Evolutionary conservation across 176 grass and related monocot species (phyloP).

Genomic region (Ensete glaucum): DNA sequence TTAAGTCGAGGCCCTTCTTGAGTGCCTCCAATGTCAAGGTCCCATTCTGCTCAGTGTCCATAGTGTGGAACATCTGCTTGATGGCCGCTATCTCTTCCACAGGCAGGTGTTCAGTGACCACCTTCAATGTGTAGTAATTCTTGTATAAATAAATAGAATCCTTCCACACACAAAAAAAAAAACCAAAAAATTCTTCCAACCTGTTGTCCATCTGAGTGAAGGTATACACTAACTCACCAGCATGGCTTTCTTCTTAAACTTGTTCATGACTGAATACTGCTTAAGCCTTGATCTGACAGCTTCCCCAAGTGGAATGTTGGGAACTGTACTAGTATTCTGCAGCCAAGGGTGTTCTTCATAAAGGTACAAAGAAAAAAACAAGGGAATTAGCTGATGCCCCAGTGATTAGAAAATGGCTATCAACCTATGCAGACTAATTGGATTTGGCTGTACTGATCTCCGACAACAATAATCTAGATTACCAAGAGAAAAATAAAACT

Average conservation of each 20-base stretch:
- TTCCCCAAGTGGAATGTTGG: conserved; percentile 70
- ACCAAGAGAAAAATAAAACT: no score
- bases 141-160: conserved; percentile 13
- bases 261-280: conserved; percentile 91
- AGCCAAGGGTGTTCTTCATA: conserved; percentile 77
- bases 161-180: neutral
- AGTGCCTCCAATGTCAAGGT: conserved; percentile 66
- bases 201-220: neutral
- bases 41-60: conserved; percentile 67
- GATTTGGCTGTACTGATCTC: no score
- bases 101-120: conserved; percentile 57
- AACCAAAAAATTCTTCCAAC: neutral
- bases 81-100: conserved; percentile 51
- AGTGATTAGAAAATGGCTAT: neutral
- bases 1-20: conserved; percentile 51
- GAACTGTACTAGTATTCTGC: conserved; percentile 50
- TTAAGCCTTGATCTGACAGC: conserved; percentile 60
- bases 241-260: conserved; percentile 86
- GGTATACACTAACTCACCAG: conserved; percentile 37
- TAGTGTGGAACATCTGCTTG: conserved; percentile 68
- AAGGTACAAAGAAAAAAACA: neutral
- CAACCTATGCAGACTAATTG: neutral
- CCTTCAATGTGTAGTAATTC: conserved; percentile 23
- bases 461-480: no score
- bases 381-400: neutral